Base-by-base conservation (phyloP, 2,329 filamentous ascomycete genomes). In the Huntiella decipiens region DNA sequence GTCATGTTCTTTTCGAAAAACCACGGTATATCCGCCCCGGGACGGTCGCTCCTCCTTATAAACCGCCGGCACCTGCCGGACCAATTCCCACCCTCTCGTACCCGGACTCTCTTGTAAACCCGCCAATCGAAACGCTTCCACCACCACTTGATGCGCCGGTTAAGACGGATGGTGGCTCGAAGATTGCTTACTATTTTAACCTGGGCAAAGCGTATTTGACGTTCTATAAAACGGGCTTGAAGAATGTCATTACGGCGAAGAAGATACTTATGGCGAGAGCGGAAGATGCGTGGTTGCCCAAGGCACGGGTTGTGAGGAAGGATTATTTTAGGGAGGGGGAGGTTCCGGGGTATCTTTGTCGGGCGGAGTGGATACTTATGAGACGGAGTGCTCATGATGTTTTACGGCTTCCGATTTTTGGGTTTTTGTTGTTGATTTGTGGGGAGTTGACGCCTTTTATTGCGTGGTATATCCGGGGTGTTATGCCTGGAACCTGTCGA, bases 161-260 rank as follows among this genome's bases (percentile, higher is more conserved):
- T 12, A 28, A 41, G n/a, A 16, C 38, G 38, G 4, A 56, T 66
- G 15, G 55, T 61, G 56, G 63, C 15, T 57, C 72, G 46, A 60
- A 61, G 46, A 55, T 60, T 34, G 55, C 55, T 13, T 73, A 82
- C 63, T 65, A 74, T 51, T 72, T 73, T 55, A 58, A 62, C 38
- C 63, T 78, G 22, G 88, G 84, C 51, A 80, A 81, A 58, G 75
- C 81, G 44, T 94, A 93, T 61, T 60, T 81, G 7, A 61, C 62
- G 33, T 96, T 96, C 71, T 96, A 95, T 74, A 93, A 91, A 63
- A 70, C 74, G 1, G 88, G 87, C 13, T 62, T 94, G 31, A 77
- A 77, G 56, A 76, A 80, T 54, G 77, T 93, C 44, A 77, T 75
- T 58, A 63, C 66, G 49, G 94, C 93, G 53, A 68, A 72, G 41